A percentile compares a stretch with the other conserved stretches of the same genome.
These are phyloP conservation scores for Tuber aestivum DNA, from an alignment of 495 filamentous ascomycete genomes.

Conservation along the genomic window DNA sequence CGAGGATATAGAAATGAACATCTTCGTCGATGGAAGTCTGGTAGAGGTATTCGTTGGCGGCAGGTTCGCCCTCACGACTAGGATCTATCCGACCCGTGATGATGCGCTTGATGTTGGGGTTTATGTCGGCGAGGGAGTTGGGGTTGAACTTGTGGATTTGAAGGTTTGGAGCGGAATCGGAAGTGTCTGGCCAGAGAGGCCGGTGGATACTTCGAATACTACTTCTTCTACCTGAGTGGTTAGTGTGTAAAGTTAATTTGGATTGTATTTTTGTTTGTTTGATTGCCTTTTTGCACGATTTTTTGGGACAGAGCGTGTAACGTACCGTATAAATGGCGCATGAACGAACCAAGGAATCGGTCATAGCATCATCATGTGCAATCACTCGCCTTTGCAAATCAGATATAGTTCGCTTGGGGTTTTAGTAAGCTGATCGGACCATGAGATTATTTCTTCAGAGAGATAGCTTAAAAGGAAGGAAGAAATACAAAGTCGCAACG, in stretches of 20 bases:
- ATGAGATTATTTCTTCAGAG: not conserved
- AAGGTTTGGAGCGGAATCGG: conserved; percentile 18
- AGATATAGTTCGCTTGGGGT: not conserved
- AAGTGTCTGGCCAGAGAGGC: conserved; percentile 24
- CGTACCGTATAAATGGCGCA: not conserved
- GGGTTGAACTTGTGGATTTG: conserved; percentile 42
- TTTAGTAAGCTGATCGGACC: not conserved
- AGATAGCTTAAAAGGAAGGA: not conserved
- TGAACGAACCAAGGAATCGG: not conserved
- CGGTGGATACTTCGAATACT: conserved; percentile 13
- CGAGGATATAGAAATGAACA: conserved; percentile 28
- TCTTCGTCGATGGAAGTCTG: conserved; percentile 46
- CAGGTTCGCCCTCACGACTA: conserved; percentile 44
- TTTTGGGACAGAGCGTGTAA: no score
- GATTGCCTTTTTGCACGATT: not conserved
- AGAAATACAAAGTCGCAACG: not conserved
- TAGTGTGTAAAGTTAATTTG: not conserved
- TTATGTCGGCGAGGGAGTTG: conserved; percentile 41
- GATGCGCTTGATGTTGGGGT: conserved; percentile 38
- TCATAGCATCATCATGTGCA: not conserved
- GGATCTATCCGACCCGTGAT: conserved; percentile 46
- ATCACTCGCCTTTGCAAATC: not conserved
- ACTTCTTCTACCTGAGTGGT: not conserved
- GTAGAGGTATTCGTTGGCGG: conserved; percentile 47
- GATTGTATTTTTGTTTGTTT: not conserved